Evolutionary conservation across 73 alveolate species (phyloP), one percentile per base, ranked within the genome.

Genomic region (Paramecium caudatum): DNA sequence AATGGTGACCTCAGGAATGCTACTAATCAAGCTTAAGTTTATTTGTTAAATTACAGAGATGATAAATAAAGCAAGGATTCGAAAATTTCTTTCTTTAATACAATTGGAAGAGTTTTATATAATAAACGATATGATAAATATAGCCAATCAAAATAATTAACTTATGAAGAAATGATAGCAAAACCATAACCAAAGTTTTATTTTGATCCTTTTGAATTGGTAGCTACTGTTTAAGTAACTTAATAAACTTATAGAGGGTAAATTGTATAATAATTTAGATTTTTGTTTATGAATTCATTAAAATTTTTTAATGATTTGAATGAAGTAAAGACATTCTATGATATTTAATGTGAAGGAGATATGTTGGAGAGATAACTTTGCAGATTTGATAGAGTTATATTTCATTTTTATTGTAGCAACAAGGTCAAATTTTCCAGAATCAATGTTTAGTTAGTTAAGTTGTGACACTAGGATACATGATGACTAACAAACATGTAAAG

Each of bases 161-260:
- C 80, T 27, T 55, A 23, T 55, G 80, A 55, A 55, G 80, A 55
- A 55, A 55, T 55, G 80, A 55, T 23, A 23, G 23, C 41, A 19
- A 55, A 55, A 55, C 80, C 80, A 12, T 37, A 55, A 55, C 80
- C 80, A 6, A 55, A 55, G 30, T 55, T 27, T 55, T 55, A 55
- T 27, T 55, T 55, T 7, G 17, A 55, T 55, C 80, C 80, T 23
- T 55, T 55, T 55, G 23, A 55, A 23, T 55, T 55, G 7, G 0
- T 55, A 7, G 80, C 23, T 27, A 55, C 80, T 3, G 30, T 55
- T 23, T 27, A 55, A 55, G 80, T 55, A 43, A 55, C 80, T 25
- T 55, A 55, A 55, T 55, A 55, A 10, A 55, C 80, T 3, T 55
- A 55, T 21, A 55, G 80, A 55, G 80, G 80, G 80, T 55, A 55